Evolutionary conservation across 495 filamentous ascomycete genomes (phyloP), one percentile per base, ranked within the genome.

Genomic region (Staphylotrichum tortipilum): DNA sequence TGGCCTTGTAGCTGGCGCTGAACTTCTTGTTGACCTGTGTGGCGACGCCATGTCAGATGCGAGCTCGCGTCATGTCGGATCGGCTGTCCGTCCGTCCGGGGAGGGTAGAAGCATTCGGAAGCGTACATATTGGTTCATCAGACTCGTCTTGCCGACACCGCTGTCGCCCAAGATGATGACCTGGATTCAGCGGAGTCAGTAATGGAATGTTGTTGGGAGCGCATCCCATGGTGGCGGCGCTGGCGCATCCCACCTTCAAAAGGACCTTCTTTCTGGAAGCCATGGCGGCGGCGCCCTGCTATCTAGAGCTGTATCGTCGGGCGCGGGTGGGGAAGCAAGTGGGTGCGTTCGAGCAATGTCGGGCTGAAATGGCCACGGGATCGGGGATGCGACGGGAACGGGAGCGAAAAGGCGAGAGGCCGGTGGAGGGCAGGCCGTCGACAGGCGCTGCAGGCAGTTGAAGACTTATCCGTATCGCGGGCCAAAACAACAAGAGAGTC

Each of bases 61-160:
- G 14, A 14, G 17, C 50, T 37, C 28, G 17, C n/a, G 39, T 31
- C 29, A 22, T 33, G 22, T 34, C 35, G 35, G 26, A 9, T 30
- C 15, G 14, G 10, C 26, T 7, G 10, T 5, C 6, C 26, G 4
- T 28, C 26, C 18, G 31, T 11, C 19, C 38, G n/a, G 19, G n/a
- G n/a, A n/a, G n/a, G 28, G 33, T 34, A 34, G 22, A 35, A 52
- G 75, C 86, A 62, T n/a, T 42, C 45, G 42, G 47, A 12, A 47
- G 28, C 54, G 29, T 81, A 97, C 92, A 84, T 97, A 99, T 97
- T 99, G 92, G 73, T 97, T 99, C 92, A 99, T 97, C 78, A 99
- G 82, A 69, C 88, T 95, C 44, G 94, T 99, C 77, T 99, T 99
- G 55, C 92, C 92, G 38, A 99, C 92, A 64, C 92, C 92, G 68